These are phyloP conservation scores for Candida khao-thaluensis DNA, from an alignment of 805 yeast species.

Conservation along the genomic window DNA sequence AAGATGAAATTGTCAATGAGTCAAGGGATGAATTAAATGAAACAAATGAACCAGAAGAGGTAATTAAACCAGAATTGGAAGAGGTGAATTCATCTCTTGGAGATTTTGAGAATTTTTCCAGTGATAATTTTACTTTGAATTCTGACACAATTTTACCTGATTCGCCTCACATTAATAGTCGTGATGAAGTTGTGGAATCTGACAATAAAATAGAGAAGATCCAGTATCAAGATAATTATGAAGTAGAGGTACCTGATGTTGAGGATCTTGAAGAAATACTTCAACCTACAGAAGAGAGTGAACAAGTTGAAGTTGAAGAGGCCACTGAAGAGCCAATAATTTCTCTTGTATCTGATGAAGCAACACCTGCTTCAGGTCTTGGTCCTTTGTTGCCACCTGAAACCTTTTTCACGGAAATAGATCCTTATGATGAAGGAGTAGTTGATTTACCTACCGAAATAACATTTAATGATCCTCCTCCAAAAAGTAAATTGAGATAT, in stretches of 20 bases:
- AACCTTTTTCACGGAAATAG: slow-evolving; percentile 1
- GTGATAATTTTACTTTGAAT: slow-evolving; percentile 1
- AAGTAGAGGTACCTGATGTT: not conserved
- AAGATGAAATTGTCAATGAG: too few relatives aligned
- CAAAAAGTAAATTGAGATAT: slow-evolving; percentile 2
- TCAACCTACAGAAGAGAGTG: slow-evolving; percentile 8
- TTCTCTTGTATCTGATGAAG: too few relatives aligned
- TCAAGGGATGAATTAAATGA: too few relatives aligned
- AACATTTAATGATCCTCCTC: not conserved
- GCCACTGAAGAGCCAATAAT: not conserved
- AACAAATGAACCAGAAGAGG: too few relatives aligned
- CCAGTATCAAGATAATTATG: slow-evolving; percentile 6
- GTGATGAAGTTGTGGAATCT: too few relatives aligned
- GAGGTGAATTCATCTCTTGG: not conserved
- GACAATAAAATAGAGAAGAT: too few relatives aligned
- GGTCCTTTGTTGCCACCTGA: slow-evolving; percentile 2
- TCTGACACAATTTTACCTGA: not conserved
- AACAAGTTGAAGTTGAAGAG: too few relatives aligned
- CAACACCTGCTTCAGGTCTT: too few relatives aligned
- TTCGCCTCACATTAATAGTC: too few relatives aligned
- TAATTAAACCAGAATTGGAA: not conserved
- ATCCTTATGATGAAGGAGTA: slow-evolving; percentile 1
- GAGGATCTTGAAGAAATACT: slow-evolving; percentile 6
- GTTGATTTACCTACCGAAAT: slow-evolving; percentile 2
- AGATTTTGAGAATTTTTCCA: too few relatives aligned